Evolutionary conservation across 768 basidiomycete genomes (phyloP).

Genomic region (Russula abietina): DNA sequence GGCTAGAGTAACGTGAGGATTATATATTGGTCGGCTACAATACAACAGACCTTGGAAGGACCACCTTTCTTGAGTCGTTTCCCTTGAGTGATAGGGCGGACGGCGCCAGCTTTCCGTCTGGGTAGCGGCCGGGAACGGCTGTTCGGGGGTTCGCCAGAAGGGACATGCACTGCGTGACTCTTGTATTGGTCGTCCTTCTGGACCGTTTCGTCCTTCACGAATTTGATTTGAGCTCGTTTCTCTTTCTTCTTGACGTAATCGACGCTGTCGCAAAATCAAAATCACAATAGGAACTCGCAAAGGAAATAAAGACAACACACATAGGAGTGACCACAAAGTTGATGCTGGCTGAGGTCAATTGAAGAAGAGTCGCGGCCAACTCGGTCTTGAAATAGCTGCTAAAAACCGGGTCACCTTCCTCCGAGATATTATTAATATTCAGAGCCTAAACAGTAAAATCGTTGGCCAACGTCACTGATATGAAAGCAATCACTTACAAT

Average conservation of each 20-base stretch:
- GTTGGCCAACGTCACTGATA: neutral
- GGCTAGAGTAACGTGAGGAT: constrained; percentile 20
- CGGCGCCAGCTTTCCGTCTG: constrained; percentile 80
- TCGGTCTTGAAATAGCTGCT: constrained; percentile 96
- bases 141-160: constrained; percentile 77
- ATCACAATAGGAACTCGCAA: neutral
- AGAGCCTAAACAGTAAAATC: constrained; percentile 47
- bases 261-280: constrained; percentile 45
- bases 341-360: constrained; percentile 71
- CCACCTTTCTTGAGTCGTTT: constrained; percentile 75
- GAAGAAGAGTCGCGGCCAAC: constrained; percentile 72
- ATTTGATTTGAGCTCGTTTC: constrained; percentile 82
- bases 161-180: constrained; percentile 83
- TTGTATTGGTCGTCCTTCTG: constrained; percentile 81
- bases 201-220: constrained; percentile 83
- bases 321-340: constrained; percentile 66
- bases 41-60: constrained; percentile 42
- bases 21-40: neutral
- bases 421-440: constrained; percentile 64
- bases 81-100: constrained; percentile 79
- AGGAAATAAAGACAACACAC: constrained; percentile 42
- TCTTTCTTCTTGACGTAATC: constrained; percentile 97
- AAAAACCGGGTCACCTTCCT: constrained; percentile 93
- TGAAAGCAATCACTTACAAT: constrained; percentile 47
- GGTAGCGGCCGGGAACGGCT: constrained; percentile 82